Conservation (phyloP, 139 green algal species). For the Chloropicon primus region DNA sequence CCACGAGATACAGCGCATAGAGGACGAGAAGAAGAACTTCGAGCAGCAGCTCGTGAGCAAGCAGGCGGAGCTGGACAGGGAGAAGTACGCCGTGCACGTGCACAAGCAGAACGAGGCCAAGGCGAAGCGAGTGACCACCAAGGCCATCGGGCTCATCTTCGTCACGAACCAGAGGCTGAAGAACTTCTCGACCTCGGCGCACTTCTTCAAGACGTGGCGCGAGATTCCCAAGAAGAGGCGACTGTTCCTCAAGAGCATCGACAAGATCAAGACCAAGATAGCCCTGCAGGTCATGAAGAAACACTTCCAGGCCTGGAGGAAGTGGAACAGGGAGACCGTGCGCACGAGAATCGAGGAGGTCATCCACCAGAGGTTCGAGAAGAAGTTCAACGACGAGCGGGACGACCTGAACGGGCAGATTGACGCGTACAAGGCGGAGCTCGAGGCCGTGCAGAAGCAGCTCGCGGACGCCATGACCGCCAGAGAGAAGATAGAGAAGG, state of each 20-base stretch:
- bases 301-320: slow-evolving; percentile 1
- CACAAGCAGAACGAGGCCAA: slow-evolving; percentile 13
- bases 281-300: background rate
- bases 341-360: slow-evolving; percentile 20
- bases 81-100: slow-evolving; percentile 4
- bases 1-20: slow-evolving; percentile 13
- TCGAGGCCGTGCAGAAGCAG: slow-evolving; percentile 18
- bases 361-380: background rate
- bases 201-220: background rate
- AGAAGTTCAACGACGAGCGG: slow-evolving; percentile 19
- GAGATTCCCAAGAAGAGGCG: background rate
- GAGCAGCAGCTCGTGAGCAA: slow-evolving; percentile 4
- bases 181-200: background rate
- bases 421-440: slow-evolving; percentile 8
- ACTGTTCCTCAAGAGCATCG: slow-evolving; percentile 16
- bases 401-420: slow-evolving; percentile 20
- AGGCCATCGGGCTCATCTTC: slow-evolving; percentile 18
- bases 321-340: slow-evolving; percentile 16
- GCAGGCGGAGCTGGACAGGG: slow-evolving; percentile 4
- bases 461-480: slow-evolving; percentile 23
- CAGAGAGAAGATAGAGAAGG: slow-evolving; percentile 32
- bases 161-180: background rate
- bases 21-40: slow-evolving; percentile 11
- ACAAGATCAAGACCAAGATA: slow-evolving; percentile 12
- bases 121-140: slow-evolving; percentile 5